Evolutionary conservation across 768 basidiomycete species (phyloP).

Genomic region (Hygrophorus russula): DNA sequence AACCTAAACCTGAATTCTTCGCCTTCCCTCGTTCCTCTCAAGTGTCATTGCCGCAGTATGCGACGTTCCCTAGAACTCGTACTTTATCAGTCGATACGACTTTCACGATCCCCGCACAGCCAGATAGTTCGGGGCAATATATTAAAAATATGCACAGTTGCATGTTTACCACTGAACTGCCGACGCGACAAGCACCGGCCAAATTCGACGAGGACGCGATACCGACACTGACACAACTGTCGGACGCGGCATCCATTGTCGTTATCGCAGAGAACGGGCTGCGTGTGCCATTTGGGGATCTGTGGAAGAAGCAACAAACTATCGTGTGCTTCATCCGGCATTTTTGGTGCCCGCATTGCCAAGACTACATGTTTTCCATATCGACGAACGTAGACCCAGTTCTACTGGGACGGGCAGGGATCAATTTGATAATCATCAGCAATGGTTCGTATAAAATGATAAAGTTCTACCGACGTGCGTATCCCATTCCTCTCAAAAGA

Average conservation of each 20-base stretch:
- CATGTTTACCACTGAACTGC: slow-evolving; percentile 17
- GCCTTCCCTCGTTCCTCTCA: not conserved
- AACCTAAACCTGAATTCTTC: not conserved
- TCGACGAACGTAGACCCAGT: slow-evolving; percentile 30
- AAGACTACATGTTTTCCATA: slow-evolving; percentile 77
- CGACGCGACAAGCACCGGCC: slow-evolving; percentile 3
- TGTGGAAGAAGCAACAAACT: slow-evolving; percentile 44
- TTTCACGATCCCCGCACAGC: not conserved
- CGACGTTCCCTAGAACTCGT: no score
- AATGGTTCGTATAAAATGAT: slow-evolving; percentile 74
- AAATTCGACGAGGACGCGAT: slow-evolving; percentile 21
- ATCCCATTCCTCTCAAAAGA: not conserved
- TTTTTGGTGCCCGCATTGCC: slow-evolving; percentile 82
- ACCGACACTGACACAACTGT: slow-evolving; percentile 47
- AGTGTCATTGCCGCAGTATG: no score
- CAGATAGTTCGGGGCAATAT: no score
- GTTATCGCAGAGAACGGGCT: slow-evolving; percentile 62
- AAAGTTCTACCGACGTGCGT: slow-evolving; percentile 40
- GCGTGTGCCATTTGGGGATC: slow-evolving; percentile 53
- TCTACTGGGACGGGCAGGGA: slow-evolving; percentile 20
- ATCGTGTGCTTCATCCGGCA: slow-evolving; percentile 82
- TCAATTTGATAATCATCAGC: slow-evolving; percentile 64
- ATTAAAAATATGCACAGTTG: no score
- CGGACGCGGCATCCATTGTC: slow-evolving; percentile 46
- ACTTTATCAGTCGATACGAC: no score